phyloP scores from a whole-genome alignment of 768 basidiomycete genomes.

The Kwoniella newhampshirensis region DNA sequence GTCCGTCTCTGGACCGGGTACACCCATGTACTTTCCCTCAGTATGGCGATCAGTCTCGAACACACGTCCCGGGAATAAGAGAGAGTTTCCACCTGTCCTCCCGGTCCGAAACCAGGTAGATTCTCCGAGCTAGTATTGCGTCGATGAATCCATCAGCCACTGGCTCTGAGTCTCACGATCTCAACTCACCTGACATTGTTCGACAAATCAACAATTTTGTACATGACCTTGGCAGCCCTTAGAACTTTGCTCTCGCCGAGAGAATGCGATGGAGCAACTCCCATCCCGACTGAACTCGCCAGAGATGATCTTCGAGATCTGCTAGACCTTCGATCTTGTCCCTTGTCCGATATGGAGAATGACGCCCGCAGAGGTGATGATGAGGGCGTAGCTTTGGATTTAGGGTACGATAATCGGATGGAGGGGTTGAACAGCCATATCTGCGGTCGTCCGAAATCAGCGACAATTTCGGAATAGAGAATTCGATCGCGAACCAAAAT shows the following conservation, averaged over 20 bases:
- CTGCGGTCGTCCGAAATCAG: constrained; percentile 55
- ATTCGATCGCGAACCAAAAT: not conserved
- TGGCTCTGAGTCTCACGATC: too few species aligned
- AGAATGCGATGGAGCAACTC: not conserved
- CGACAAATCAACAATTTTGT: too few species aligned
- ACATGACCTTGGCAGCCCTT: constrained; percentile 73
- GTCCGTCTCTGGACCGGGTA: constrained; percentile 44
- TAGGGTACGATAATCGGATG: constrained; percentile 73
- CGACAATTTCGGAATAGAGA: not conserved
- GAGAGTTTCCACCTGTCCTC: constrained; percentile 83
- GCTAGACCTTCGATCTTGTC: not conserved
- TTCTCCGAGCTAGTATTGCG: constrained; percentile 54
- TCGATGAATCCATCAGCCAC: not conserved
- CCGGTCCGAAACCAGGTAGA: constrained; percentile 71
- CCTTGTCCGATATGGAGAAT: not conserved
- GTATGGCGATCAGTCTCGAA: constrained; percentile 64
- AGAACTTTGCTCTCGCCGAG: constrained; percentile 4
- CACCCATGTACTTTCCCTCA: constrained; percentile 67
- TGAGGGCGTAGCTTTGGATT: constrained; percentile 62
- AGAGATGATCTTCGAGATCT: constrained; percentile 5
- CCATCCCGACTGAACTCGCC: constrained; percentile 4
- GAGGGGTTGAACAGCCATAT: constrained; percentile 94
- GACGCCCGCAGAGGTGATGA: constrained; percentile 56
- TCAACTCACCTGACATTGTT: too few species aligned
- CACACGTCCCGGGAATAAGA: constrained; percentile 79